Evolutionary conservation across 768 basidiomycete genomes (phyloP), one percentile per base, ranked within the genome.

Genomic region (Hebeloma cylindrosporum): DNA sequence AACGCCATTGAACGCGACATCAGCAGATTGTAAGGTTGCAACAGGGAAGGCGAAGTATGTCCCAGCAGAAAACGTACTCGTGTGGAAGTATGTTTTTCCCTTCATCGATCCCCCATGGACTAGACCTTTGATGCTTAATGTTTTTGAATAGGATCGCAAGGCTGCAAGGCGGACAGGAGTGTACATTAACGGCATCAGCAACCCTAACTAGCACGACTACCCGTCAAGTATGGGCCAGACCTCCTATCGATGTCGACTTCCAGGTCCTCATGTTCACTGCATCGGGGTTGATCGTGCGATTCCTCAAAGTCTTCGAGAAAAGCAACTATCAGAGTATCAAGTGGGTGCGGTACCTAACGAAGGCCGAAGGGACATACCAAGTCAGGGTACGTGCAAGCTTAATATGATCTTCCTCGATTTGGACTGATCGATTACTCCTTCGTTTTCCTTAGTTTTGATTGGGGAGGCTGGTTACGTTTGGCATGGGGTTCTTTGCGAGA

Each of bases 221-320:
- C 47, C 84, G 93, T 25, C 93, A 97, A 76, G 85, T 95, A 3
- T 99, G 96, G 96, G 93, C 94, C 2, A 75, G 96, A 43, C 96
- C 96, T 13, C 96, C 96, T 5, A 98, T 99, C 59, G 91, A 95
- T 54, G 85, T 98, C 51, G 96, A 99, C 65, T 99, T 99, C 69
- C 93, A 94, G 70, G 96, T 99, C 45, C 75, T 99, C 55, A 99
- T 99, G 96, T 92, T 98, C 67, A 98, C 96, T 0, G 78, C 96
- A 8, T 97, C 95, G 8, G 96, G 96, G 2, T 65, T 99, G 58
- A 87, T 95, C 39, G 96, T 99, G 31, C 80, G 95, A 41, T 99
- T 97, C 77, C 69, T 99, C 60, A 98, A 97, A 65, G 95, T 99
- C 13, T 98, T 97, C 55, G 96, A 98, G 73, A 96, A 92, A 77